A percentile compares a stretch with the other conserved stretches of the same genome.
Conservation (phyloP, 306 rosid genomes). For the Hippophae rhamnoides region DNA sequence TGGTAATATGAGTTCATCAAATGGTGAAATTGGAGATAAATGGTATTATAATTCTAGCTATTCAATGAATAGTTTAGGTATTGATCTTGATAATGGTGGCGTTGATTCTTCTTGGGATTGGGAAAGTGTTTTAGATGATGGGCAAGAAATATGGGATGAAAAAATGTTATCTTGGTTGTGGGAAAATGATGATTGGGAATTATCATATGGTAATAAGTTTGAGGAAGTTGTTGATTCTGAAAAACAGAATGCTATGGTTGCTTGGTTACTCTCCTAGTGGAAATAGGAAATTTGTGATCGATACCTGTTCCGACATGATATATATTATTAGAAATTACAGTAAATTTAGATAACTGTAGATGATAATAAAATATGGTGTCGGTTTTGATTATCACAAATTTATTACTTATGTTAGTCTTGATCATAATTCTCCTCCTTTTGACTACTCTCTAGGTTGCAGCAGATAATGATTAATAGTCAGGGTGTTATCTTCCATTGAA, state of each 20-base stretch:
- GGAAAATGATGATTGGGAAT: slow-evolving; percentile 30
- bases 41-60: slow-evolving; percentile 11
- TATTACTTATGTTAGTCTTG: no score
- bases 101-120: slow-evolving; percentile 27
- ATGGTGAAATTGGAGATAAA: slow-evolving; percentile 13
- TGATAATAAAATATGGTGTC: no score
- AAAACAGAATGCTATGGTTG: slow-evolving; percentile 31
- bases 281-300: no score
- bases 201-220: neutral
- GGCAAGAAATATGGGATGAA: slow-evolving; percentile 17
- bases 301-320: no score
- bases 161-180: slow-evolving; percentile 26
- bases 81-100: neutral
- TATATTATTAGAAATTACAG: no score
- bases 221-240: slow-evolving; percentile 20
- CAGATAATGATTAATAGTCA: no score
- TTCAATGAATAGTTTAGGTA: slow-evolving; percentile 1
- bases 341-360: no score
- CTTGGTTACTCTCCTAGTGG: slow-evolving; percentile 46
- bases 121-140: slow-evolving; percentile 25
- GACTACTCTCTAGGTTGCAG: no score
- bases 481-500: no score
- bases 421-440: no score
- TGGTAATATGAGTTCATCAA: neutral
- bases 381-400: no score